Conservation (phyloP, 2,329 filamentous ascomycete species). For the Penicillium sp. region DNA sequence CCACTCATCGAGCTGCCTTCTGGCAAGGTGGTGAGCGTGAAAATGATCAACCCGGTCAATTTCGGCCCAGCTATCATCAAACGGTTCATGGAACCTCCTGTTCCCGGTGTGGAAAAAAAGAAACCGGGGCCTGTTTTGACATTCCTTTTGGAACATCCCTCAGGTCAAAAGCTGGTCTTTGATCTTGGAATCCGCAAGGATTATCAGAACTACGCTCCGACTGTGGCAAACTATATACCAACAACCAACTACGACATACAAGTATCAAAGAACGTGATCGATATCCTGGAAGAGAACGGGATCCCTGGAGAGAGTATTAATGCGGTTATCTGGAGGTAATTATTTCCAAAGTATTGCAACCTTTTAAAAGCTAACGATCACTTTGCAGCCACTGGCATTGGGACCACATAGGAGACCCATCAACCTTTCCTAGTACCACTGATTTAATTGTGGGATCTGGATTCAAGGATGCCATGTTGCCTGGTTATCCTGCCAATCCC, state of each 20-base stretch:
- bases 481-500: slow-evolving; percentile 19
- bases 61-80: slow-evolving; percentile 40
- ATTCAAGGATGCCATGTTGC: not conserved
- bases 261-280: slow-evolving; percentile 23
- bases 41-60: slow-evolving; percentile 39
- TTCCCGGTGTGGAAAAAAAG: slow-evolving; percentile 32
- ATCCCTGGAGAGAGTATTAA: slow-evolving; percentile 19
- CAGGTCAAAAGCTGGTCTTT: slow-evolving; percentile 21
- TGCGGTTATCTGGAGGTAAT: slow-evolving; percentile 15
- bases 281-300: slow-evolving; percentile 21
- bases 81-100: slow-evolving; percentile 39
- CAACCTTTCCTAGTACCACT: slow-evolving; percentile 20
- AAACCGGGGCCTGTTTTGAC: not conserved
- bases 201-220: slow-evolving; percentile 25
- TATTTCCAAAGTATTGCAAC: not conserved
- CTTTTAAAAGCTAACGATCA: not conserved
- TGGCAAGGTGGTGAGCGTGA: slow-evolving; percentile 2
- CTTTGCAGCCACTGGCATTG: slow-evolving; percentile 24
- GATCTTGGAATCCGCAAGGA: slow-evolving; percentile 34
- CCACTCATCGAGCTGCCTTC: slow-evolving; percentile 22
- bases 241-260: slow-evolving; percentile 15
- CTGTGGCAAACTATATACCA: slow-evolving; percentile 15
- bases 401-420: slow-evolving; percentile 29
- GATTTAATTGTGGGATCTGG: slow-evolving; percentile 1
- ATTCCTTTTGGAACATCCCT: slow-evolving; percentile 13